A percentile compares a stretch with the other conserved stretches of the same genome.
Evolutionary conservation across 2,329 filamentous ascomycete species (phyloP).

Genomic region (Scedosporium minutisporum): DNA sequence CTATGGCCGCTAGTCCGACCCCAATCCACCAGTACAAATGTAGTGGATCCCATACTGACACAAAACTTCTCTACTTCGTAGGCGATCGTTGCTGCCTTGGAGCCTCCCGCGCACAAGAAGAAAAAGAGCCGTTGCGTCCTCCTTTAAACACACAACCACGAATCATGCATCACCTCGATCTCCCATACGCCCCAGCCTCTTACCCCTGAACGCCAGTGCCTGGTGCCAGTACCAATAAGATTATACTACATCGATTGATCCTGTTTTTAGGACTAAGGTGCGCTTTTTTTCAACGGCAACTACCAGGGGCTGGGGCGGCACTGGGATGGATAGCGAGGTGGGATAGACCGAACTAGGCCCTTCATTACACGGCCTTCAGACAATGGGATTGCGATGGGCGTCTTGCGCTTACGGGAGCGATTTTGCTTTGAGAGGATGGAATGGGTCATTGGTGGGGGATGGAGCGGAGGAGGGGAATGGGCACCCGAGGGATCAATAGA

Average conservation of each 20-base stretch:
- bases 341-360: neutral
- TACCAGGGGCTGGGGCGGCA: neutral
- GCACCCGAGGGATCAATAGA: neutral
- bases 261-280: too few species aligned
- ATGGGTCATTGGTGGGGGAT: neutral
- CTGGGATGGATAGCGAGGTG: neutral
- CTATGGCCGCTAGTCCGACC: neutral
- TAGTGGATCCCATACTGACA: neutral
- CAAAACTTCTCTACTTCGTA: constrained; percentile 23
- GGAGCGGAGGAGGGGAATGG: neutral
- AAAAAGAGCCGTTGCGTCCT: constrained; percentile 60
- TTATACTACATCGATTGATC: too few species aligned
- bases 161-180: neutral
- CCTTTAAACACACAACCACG: constrained; percentile 38
- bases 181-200: neutral
- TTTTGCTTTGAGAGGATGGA: neutral
- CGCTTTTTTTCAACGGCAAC: too few species aligned
- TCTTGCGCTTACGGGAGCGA: neutral
- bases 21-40: neutral
- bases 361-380: neutral
- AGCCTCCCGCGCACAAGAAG: constrained; percentile 78
- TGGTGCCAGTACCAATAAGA: too few species aligned
- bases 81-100: constrained; percentile 92
- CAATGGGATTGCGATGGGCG: neutral
- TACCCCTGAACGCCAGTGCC: too few species aligned